Percentiles rank a stretch among this genome's conserved stretches.
Evolutionary conservation across 208 protist species (phyloP).

Genomic region (Herpetomonas tarakana): DNA sequence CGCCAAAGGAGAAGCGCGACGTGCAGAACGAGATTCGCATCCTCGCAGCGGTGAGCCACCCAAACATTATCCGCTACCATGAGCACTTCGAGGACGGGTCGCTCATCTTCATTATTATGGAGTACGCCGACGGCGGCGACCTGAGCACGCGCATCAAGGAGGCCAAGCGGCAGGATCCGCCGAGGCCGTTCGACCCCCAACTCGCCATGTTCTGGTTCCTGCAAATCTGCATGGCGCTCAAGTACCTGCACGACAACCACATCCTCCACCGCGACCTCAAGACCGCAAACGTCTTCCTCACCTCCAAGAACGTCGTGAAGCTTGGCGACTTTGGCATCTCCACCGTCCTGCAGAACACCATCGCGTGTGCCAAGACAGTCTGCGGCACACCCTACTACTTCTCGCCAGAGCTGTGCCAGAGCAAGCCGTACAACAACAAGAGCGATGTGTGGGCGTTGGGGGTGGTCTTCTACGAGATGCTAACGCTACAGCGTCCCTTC

Average conservation of each 20-base stretch:
- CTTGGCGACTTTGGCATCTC: conserved; percentile 93
- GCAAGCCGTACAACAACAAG: conserved; percentile 94
- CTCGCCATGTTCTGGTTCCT: conserved; percentile 91
- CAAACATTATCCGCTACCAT: conserved; percentile 92
- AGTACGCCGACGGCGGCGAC: conserved; percentile 91
- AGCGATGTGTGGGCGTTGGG: conserved; percentile 93
- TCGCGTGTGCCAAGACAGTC: conserved; percentile 91
- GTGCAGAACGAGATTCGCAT: conserved; percentile 93
- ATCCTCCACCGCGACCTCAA: conserved; percentile 92
- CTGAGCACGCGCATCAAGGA: conserved; percentile 88
- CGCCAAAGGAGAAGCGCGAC: conserved; percentile 87
- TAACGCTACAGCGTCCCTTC: conserved; percentile 89
- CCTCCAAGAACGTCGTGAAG: conserved; percentile 85
- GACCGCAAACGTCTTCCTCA: conserved; percentile 90
- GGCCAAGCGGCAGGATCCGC: conserved; percentile 68
- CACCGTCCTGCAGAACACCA: conserved; percentile 90
- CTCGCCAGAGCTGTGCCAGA: conserved; percentile 94
- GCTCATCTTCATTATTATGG: conserved; percentile 93
- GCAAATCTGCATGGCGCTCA: conserved; percentile 88
- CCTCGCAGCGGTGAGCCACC: conserved; percentile 84
- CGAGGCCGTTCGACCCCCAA: conserved; percentile 78
- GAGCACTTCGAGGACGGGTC: conserved; percentile 86
- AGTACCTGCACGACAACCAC: conserved; percentile 92
- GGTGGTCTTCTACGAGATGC: conserved; percentile 89
- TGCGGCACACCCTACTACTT: conserved; percentile 97